Evolutionary conservation across 306 rosid species (phyloP).

Genomic region (Pterocarpus santalinus): DNA sequence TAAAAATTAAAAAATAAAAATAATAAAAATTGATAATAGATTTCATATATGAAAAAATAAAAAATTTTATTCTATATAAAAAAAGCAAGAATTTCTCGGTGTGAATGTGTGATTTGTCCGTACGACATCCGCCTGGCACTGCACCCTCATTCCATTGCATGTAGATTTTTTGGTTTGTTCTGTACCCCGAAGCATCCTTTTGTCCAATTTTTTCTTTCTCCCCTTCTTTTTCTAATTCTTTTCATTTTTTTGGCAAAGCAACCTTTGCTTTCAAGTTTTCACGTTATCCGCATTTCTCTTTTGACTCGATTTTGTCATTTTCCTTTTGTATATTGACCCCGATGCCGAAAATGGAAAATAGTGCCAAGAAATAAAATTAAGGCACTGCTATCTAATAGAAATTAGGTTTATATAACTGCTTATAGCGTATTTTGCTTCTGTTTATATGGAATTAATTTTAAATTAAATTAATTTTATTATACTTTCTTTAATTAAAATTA

Average conservation of each 20-base stretch:
- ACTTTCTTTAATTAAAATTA: no score
- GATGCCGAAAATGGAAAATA: background rate
- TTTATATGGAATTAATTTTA: no score
- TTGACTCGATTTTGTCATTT: background rate
- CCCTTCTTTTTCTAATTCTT: background rate
- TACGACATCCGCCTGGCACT: slow-evolving; percentile 24
- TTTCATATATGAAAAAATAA: no score
- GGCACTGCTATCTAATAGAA: no score
- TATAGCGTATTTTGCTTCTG: no score
- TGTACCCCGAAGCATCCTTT: background rate
- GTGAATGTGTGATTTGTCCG: slow-evolving; percentile 11
- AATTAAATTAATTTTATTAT: no score
- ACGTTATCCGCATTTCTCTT: background rate
- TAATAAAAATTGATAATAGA: no score
- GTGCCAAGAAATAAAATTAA: background rate
- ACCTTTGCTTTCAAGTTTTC: slow-evolving; percentile 48
- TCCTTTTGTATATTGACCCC: background rate
- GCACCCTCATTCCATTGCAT: slow-evolving; percentile 3
- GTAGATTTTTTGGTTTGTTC: slow-evolving; percentile 4
- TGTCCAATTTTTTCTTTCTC: background rate
- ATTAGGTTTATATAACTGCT: no score
- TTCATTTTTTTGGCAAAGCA: slow-evolving; percentile 14
- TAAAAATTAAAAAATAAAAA: background rate
- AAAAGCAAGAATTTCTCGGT: background rate
- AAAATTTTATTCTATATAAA: no score